These are phyloP conservation scores for Tetracentron sinense DNA, from an alignment of 164 flowering plant species.

Conservation along the genomic window DNA sequence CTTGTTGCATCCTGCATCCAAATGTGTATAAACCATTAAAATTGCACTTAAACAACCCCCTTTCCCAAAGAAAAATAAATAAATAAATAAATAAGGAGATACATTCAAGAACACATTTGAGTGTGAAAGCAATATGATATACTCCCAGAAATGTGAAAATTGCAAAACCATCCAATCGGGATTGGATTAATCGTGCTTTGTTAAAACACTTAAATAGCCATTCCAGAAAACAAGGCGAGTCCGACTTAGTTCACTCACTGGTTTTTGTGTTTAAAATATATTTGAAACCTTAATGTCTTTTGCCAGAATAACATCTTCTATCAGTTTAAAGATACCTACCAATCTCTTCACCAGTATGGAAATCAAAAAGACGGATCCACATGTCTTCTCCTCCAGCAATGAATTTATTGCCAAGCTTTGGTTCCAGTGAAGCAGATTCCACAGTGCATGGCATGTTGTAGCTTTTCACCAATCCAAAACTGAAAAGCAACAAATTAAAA, in stretches of 20 bases:
- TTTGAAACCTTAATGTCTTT: not conserved
- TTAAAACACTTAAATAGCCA: too few species aligned
- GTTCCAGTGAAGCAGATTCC: constrained; percentile 96
- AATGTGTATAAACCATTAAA: not conserved
- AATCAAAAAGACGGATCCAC: constrained; percentile 93
- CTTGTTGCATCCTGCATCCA: constrained; percentile 78
- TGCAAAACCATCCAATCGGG: too few species aligned
- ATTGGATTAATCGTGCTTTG: too few species aligned
- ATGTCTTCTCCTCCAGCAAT: constrained; percentile 98
- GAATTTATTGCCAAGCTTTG: constrained; percentile 81
- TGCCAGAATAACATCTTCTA: not conserved
- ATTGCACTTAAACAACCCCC: too few species aligned
- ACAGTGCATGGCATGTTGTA: constrained; percentile 78
- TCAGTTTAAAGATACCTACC: constrained; percentile 41
- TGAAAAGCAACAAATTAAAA: constrained; percentile 17
- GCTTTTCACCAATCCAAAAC: constrained; percentile 92
- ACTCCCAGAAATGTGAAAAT: too few species aligned
- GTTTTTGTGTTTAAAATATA: not conserved
- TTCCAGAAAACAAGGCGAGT: too few species aligned
- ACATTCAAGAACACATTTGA: too few species aligned
- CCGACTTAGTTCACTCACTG: too few species aligned
- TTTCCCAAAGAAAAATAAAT: too few species aligned
- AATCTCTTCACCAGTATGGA: constrained; percentile 89
- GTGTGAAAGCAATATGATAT: too few species aligned
- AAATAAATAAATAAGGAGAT: too few species aligned